Evolutionary conservation across 2,329 filamentous ascomycete genomes (phyloP), one percentile per base, ranked within the genome.

Genomic region (Colletotrichum cuscutae): DNA sequence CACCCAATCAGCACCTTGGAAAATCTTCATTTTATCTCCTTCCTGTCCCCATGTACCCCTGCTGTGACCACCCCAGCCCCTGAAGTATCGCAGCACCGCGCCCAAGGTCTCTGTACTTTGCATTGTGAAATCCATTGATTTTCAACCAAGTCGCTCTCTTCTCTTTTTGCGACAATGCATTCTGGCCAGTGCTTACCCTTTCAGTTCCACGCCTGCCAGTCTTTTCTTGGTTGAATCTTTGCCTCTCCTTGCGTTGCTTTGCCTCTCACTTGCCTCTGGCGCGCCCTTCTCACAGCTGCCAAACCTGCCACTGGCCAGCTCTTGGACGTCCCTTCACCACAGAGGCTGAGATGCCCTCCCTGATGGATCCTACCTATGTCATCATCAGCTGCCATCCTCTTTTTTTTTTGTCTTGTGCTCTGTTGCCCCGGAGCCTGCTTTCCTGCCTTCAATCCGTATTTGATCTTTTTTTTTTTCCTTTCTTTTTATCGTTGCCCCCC

Each of bases 21-120:
- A 73, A 57, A 73, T 73, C 72, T 75, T 78, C 78, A 80, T 82
- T 85, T 81, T 83, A 81, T 85, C 82, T 84, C 80, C 78, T 81
- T 80, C 80, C 77, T 75, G 72, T 76, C 78, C 79, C 78, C 75
- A 75, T 76, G 76, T 78, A 78, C 76, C 80, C 79, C 77, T 77
- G 78, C 79, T 76, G 76, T 70, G 78, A 77, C 76, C 76, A 79
- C 76, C 76, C 74, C 66, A 74, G 68, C 81, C 82, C 83, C 81
- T 83, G 81, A 84, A 80, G 83, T 85, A 81, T 32, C 64, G 19
- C 46, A 28, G 70, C 69, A 74, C 30, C 70, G 52, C 67, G 58
- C 65, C 19, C 30, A 19, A 73, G 42, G 71, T 73, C 68, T 26
- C 57, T 61, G 24, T 73, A 73, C 71, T 30, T 30, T 53, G 26